Evolutionary conservation across 2,329 filamentous ascomycete genomes (phyloP).

Genomic region (Colletotrichum kahawae): DNA sequence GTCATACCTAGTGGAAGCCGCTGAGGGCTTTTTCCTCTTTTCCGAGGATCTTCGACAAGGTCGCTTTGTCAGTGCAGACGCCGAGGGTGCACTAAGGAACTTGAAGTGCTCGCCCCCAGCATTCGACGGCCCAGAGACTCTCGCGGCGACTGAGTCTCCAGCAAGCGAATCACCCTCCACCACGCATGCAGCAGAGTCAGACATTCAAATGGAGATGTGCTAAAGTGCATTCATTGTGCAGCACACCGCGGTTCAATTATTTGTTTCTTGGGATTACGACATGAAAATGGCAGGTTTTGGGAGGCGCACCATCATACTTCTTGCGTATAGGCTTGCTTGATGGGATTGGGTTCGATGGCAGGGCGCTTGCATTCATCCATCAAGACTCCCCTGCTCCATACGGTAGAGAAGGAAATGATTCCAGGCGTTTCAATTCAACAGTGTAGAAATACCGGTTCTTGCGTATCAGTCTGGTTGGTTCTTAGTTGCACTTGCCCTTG

Average conservation of each 20-base stretch:
- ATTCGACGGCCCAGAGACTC: conserved; percentile 60
- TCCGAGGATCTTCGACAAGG: conserved; percentile 67
- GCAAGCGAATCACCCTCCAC: conserved; percentile 18
- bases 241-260: background rate
- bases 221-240: conserved; percentile 22
- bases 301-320: background rate
- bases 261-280: background rate
- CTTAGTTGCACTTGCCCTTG: background rate
- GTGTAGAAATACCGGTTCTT: background rate
- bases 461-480: background rate
- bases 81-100: conserved; percentile 61
- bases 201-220: conserved; percentile 42
- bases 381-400: background rate
- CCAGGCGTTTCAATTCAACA: background rate
- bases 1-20: conserved; percentile 73
- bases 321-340: background rate
- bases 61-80: conserved; percentile 62
- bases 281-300: background rate
- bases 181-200: conserved; percentile 1
- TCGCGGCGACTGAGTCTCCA: conserved; percentile 54
- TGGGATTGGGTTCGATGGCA: background rate
- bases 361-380: background rate
- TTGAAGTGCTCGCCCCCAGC: conserved; percentile 60
- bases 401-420: background rate
- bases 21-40: conserved; percentile 68